Evolutionary conservation across 2,329 filamentous ascomycete species (phyloP).

Genomic region (Pyrenophora graminea): DNA sequence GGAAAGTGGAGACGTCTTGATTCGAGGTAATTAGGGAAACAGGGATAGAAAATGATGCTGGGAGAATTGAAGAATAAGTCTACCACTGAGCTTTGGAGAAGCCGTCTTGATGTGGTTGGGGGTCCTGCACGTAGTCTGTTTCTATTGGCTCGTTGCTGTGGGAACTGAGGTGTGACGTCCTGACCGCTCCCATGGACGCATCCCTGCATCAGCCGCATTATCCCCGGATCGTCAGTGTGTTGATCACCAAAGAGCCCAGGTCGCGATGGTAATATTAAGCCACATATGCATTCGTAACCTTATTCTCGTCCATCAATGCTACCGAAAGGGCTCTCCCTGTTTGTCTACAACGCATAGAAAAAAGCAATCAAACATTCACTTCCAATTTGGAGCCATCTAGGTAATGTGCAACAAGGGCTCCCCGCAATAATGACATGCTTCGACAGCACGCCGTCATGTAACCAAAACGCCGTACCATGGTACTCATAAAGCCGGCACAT

Average conservation of each 20-base stretch:
- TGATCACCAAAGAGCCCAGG: neutral
- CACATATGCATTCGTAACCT: neutral
- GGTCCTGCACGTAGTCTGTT: constrained; percentile 28
- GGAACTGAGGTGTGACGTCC: constrained; percentile 28
- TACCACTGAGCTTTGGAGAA: constrained; percentile 22
- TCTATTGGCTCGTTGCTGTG: constrained; percentile 32
- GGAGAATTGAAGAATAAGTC: constrained; percentile 9
- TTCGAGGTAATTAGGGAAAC: neutral
- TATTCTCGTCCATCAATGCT: neutral
- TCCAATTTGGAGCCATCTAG: no score
- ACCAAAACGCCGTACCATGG: neutral
- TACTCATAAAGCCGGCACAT: neutral
- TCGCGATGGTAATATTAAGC: neutral
- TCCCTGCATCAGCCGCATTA: constrained; percentile 21
- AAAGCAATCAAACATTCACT: no score
- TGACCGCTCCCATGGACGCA: constrained; percentile 25
- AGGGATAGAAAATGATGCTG: constrained; percentile 1
- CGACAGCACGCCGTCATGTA: neutral
- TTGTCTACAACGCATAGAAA: no score
- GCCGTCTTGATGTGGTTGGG: constrained; percentile 40
- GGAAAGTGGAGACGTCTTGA: neutral
- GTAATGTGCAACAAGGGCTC: no score
- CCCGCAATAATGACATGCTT: neutral
- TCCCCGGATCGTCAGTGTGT: constrained; percentile 12
- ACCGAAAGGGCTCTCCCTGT: neutral